Evolutionary conservation across 208 protist genomes (phyloP).

Genomic region (Leishmania martiniquensis): DNA sequence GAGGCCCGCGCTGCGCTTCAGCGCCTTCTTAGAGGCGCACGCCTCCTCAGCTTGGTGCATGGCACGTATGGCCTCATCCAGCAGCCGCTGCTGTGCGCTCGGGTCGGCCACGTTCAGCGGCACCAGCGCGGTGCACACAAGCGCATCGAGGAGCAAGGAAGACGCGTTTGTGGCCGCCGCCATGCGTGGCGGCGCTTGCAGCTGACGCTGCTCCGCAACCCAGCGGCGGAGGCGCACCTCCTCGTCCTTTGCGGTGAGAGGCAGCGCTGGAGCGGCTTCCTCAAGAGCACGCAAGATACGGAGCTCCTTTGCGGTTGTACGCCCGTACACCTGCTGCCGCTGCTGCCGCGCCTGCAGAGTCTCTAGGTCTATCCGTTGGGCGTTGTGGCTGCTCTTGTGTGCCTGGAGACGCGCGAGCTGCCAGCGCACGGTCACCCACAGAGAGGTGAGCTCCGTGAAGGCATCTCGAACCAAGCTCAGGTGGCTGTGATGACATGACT

Average conservation of each 20-base stretch:
- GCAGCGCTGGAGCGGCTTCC: slow-evolving; percentile 52
- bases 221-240: slow-evolving; percentile 56
- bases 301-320: slow-evolving; percentile 67
- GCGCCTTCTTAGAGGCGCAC: background rate
- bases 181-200: background rate
- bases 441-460: slow-evolving; percentile 68
- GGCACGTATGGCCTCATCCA: slow-evolving; percentile 48
- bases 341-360: slow-evolving; percentile 63
- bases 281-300: slow-evolving; percentile 64
- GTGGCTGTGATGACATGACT: background rate
- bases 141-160: slow-evolving; percentile 49
- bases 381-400: slow-evolving; percentile 43
- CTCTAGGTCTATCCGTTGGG: slow-evolving; percentile 62
- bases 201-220: slow-evolving; percentile 33
- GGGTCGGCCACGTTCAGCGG: slow-evolving; percentile 33
- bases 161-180: slow-evolving; percentile 30
- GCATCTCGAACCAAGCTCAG: slow-evolving; percentile 53
- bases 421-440: slow-evolving; percentile 62
- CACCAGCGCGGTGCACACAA: slow-evolving; percentile 57
- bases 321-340: slow-evolving; percentile 69
- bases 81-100: slow-evolving; percentile 39
- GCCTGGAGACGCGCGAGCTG: slow-evolving; percentile 48
- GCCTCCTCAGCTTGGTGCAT: slow-evolving; percentile 30
- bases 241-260: slow-evolving; percentile 52
- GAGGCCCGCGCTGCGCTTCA: background rate